Conservation (phyloP, 2,329 filamentous ascomycete species). For the Boeremia lycopersici region DNA sequence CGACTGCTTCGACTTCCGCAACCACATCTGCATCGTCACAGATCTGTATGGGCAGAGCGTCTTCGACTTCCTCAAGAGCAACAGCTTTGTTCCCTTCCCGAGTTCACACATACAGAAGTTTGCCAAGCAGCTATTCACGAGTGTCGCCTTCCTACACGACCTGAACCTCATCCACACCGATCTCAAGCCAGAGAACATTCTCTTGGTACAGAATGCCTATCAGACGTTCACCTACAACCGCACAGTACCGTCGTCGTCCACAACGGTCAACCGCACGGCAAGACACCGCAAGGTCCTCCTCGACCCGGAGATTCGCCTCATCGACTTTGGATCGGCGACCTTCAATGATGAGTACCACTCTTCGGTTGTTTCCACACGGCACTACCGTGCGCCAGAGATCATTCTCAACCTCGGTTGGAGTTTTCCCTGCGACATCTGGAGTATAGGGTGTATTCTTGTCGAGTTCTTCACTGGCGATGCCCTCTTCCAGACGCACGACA, state of each 20-base stretch:
- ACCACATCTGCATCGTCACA: conserved; percentile 89
- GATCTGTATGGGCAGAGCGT: conserved; percentile 89
- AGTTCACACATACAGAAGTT: conserved; percentile 99
- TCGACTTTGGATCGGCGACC: conserved; percentile 71
- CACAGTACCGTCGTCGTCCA: conserved; percentile 68
- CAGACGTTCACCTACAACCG: conserved; percentile 74
- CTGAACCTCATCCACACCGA: conserved; percentile 95
- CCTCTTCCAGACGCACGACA: conserved; percentile 72
- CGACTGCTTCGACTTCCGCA: conserved; percentile 96
- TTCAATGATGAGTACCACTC: conserved; percentile 73
- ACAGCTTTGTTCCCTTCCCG: conserved; percentile 93
- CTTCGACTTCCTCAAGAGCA: conserved; percentile 96
- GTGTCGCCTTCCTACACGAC: conserved; percentile 96
- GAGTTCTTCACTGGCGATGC: conserved; percentile 73
- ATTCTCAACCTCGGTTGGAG: conserved; percentile 72
- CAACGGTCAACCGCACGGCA: conserved; percentile 61
- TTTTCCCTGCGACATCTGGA: conserved; percentile 72
- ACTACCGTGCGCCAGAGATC: conserved; percentile 71
- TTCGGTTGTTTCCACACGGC: conserved; percentile 69
- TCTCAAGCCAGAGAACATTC: conserved; percentile 71
- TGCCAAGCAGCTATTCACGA: conserved; percentile 94
- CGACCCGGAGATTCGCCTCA: conserved; percentile 69
- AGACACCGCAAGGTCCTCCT: conserved; percentile 67
- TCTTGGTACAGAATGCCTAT: conserved; percentile 68
- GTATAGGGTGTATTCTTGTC: conserved; percentile 71